Evolutionary conservation across 1,139 yeast species (phyloP).

Genomic region (Debaryomyces fabryi): DNA sequence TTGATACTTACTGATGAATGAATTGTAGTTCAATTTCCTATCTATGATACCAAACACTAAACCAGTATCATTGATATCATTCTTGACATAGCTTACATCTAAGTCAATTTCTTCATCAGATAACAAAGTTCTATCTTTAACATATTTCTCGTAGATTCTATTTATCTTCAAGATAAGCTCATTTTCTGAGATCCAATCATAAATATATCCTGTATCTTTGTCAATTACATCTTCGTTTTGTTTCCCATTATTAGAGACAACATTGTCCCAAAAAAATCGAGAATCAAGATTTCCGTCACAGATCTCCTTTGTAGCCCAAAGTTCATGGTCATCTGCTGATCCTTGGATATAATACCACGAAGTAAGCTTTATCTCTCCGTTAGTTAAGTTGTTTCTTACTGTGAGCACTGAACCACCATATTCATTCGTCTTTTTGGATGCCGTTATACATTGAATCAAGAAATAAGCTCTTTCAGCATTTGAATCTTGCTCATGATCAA

Average conservation of each 20-base stretch:
- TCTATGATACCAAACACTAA: slow-evolving; percentile 34
- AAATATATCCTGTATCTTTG: slow-evolving; percentile 31
- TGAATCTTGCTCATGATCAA: background rate
- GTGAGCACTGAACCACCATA: slow-evolving; percentile 37
- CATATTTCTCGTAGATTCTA: slow-evolving; percentile 9
- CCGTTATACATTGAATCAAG: slow-evolving; percentile 57
- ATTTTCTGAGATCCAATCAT: slow-evolving; percentile 36
- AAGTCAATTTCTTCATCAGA: background rate
- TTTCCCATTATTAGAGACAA: slow-evolving; percentile 11
- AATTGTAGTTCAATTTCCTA: slow-evolving; percentile 16
- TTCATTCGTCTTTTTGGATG: slow-evolving; percentile 52
- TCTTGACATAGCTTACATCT: slow-evolving; percentile 16
- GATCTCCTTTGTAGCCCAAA: slow-evolving; percentile 63
- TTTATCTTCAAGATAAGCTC: slow-evolving; percentile 21
- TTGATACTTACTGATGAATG: slow-evolving; percentile 15
- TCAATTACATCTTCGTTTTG: slow-evolving; percentile 25
- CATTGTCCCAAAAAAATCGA: slow-evolving; percentile 56
- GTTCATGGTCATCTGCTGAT: slow-evolving; percentile 91
- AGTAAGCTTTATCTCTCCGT: slow-evolving; percentile 9
- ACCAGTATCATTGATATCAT: slow-evolving; percentile 25
- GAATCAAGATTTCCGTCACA: slow-evolving; percentile 51
- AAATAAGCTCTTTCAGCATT: slow-evolving; percentile 10
- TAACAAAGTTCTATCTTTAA: background rate
- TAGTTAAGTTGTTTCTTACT: slow-evolving; percentile 1
- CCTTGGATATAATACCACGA: slow-evolving; percentile 73